Evolutionary conservation across 768 basidiomycete species (phyloP), one percentile per base, ranked within the genome.

Genomic region (Ramaria sp.): DNA sequence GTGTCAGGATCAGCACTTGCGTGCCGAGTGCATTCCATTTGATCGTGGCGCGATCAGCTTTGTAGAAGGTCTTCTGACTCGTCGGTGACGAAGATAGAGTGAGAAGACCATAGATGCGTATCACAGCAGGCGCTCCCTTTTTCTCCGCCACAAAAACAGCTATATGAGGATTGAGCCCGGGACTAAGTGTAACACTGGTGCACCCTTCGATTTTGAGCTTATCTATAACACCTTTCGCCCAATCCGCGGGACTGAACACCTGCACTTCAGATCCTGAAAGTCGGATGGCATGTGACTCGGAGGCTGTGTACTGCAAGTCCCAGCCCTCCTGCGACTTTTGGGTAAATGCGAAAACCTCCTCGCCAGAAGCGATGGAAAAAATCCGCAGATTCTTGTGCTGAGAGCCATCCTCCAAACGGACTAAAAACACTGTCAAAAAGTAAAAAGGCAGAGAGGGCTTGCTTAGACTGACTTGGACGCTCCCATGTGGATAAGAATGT

Each of bases 21-120:
- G 93, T 95, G 18, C 95, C 96, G 16, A 93, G 78, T 7, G 79
- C 81, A 64, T 97, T 98, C 95, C 95, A 99, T 70, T 97, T 97
- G 69, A 99, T 84, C 62, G 81, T 79, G 3, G 89, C 80, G 45
- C 86, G 84, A 71, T 98, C 93, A 0, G 93, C 92, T 72, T 96
- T 96, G 79, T 81, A 97, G 67, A 98, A 98, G 7, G 81, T 84
- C 73, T 98, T 98, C 59, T 85, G 82, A 61, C 87, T 85, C 0
- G 85, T 85, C 0, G 92, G 91, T n/a, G 73, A 59, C 41, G 70
- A 60, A 48, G 62, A 67, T 48, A 91, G 77, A 8, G 79, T 68
- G 43, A 78, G 69, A 47, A 98, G 75, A 52, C 83, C 78, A 66
- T 85, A 92, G 50, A 97, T 83, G 67, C 83, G 85, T 67, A 98